These are phyloP conservation scores for Salix brachista DNA, from an alignment of 345 rosid species.

Conservation along the genomic window DNA sequence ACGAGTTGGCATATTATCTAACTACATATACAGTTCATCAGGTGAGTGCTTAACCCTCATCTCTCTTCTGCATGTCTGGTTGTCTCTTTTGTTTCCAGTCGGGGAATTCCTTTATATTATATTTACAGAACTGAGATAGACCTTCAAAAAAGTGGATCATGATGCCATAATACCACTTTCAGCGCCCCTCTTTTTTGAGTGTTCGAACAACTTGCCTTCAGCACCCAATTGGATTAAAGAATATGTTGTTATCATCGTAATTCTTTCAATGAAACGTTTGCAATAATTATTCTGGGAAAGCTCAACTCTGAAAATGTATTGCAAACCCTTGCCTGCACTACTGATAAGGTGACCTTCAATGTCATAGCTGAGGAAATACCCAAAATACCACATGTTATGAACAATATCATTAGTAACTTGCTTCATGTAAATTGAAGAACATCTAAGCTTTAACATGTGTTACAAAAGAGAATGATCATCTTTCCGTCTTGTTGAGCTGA, in stretches of 20 bases:
- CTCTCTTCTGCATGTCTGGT: not conserved
- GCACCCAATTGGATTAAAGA: not conserved
- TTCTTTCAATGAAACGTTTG: not conserved
- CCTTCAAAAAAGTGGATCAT: not conserved
- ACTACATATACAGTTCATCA: constrained; percentile 77
- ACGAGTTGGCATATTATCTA: constrained; percentile 83
- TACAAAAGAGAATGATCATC: not conserved
- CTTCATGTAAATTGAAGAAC: not conserved
- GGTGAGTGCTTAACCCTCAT: constrained; percentile 35
- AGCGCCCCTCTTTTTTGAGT: not conserved
- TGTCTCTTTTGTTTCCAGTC: not conserved
- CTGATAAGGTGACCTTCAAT: not conserved
- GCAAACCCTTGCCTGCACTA: not conserved
- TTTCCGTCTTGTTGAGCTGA: not conserved
- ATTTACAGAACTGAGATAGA: not conserved
- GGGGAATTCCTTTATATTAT: not conserved
- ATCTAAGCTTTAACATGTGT: not conserved
- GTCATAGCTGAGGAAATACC: not conserved
- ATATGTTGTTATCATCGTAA: not conserved
- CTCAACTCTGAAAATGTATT: not conserved
- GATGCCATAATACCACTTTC: not conserved
- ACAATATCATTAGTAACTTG: not conserved
- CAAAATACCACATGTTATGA: not conserved
- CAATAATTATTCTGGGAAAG: not conserved
- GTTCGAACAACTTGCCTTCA: not conserved